Evolutionary conservation across 1,284 basidiomycete genomes (phyloP).

Genomic region (Tremellales sp.): DNA sequence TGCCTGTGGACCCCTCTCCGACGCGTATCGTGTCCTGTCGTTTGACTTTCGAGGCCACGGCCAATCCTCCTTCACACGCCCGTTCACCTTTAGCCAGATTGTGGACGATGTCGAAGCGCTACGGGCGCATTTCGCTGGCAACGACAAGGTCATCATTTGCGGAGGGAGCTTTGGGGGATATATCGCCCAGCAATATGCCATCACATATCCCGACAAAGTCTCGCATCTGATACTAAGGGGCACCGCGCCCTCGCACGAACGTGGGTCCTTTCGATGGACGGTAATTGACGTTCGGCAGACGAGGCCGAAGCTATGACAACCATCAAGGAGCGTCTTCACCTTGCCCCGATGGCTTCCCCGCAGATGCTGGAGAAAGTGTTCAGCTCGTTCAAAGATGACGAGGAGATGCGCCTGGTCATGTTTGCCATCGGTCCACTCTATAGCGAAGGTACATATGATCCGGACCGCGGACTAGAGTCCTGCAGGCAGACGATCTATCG

Average conservation of each 20-base stretch:
- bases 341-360: conserved; percentile 17
- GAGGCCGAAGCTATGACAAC: conserved; percentile 19
- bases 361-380: conserved; percentile 18
- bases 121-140: conserved; percentile 8
- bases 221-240: conserved; percentile 16
- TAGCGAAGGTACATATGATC: conserved; percentile 16
- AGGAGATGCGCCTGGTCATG: conserved; percentile 21
- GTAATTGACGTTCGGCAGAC: conserved; percentile 7
- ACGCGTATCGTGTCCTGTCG: conserved; percentile 11
- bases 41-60: conserved; percentile 22
- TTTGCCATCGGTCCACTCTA: conserved; percentile 22
- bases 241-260: conserved; percentile 22
- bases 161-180: conserved; percentile 24
- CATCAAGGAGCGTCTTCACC: conserved; percentile 9
- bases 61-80: conserved; percentile 16
- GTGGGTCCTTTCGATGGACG: conserved; percentile 7
- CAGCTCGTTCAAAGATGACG: conserved; percentile 15
- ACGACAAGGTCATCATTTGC: conserved; percentile 11
- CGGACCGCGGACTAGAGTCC: conserved; percentile 13
- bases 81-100: conserved; percentile 19
- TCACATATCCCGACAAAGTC: conserved; percentile 14
- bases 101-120: conserved; percentile 21
- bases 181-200: conserved; percentile 22
- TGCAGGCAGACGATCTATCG: conserved; percentile 10
- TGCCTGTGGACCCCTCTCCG: conserved; percentile 12